Percentiles rank a stretch among this genome's conserved stretches.
Evolutionary conservation across 1,284 basidiomycete genomes (phyloP).

Genomic region (Rhizoctonia solani): DNA sequence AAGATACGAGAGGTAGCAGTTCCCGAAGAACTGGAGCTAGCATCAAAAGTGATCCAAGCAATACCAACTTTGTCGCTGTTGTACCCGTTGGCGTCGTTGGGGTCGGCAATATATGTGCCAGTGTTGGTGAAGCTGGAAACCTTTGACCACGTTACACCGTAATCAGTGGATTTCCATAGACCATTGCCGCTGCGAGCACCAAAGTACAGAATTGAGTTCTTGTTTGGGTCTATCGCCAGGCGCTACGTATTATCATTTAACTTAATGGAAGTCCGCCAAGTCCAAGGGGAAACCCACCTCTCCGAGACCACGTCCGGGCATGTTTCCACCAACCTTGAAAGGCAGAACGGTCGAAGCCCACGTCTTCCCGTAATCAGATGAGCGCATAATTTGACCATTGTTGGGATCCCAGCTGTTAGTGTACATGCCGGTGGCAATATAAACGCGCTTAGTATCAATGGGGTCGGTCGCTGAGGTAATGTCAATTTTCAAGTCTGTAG

Average conservation of each 20-base stretch:
- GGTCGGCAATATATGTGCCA: conserved; percentile 60
- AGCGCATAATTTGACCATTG: conserved; percentile 66
- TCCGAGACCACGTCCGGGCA: conserved; percentile 64
- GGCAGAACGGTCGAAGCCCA: conserved; percentile 57
- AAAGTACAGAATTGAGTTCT: conserved; percentile 62
- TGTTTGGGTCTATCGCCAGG: conserved; percentile 64
- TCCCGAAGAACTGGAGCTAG: conserved; percentile 53
- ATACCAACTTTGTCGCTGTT: conserved; percentile 61
- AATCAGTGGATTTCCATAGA: conserved; percentile 56
- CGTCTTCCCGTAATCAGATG: conserved; percentile 59
- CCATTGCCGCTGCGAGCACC: conserved; percentile 66
- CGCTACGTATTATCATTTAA: conserved; percentile 48
- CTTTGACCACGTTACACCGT: conserved; percentile 41
- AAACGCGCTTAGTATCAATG: conserved; percentile 54
- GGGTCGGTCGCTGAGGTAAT: conserved; percentile 53
- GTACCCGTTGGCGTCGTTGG: conserved; percentile 59
- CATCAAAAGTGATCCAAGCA: conserved; percentile 68
- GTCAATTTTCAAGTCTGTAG: background rate
- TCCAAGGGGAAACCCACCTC: conserved; percentile 41
- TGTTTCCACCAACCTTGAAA: conserved; percentile 64
- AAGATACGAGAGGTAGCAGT: conserved; percentile 64
- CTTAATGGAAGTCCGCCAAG: background rate
- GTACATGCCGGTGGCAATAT: conserved; percentile 59
- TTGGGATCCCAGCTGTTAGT: conserved; percentile 69
- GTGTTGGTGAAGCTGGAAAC: conserved; percentile 49